Base-by-base conservation (phyloP, 1,139 yeast genomes). In the Pichia terricola region DNA sequence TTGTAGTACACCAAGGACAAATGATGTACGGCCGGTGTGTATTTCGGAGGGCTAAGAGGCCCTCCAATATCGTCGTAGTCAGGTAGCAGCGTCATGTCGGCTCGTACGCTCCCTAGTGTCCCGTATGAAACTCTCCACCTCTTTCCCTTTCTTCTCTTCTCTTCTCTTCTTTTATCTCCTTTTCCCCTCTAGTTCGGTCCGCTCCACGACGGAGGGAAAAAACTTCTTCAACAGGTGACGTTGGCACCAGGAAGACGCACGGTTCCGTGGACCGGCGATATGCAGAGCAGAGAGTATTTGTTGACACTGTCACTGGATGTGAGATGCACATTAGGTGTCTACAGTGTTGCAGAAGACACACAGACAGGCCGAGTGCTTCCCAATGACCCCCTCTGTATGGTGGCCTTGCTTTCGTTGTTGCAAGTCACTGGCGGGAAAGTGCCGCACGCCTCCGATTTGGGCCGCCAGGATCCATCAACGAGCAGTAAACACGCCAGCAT, bases 341-440 rank as follows among this genome's bases (percentile, higher is more conserved):
- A 68, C 53, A 69, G 67, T 50, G 57, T 69, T 3, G 44, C 54
- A 8, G 10, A 30, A 30, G 32, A 30, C 32, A 16, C 57, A 16
- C 64, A 16, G 22, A 9, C 53, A 49, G 8, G 34, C 26, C 32
- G 8, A 9, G 32, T 58, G 11, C 48, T 69, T 0, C 75, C 78
- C 4, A 60, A 68, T 0, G 79, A 73, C 48, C 78, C 78, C 1
- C 54, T 69, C 1, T 69, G 75, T 16, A 53, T 70, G 7, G 16
- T 37, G 7, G 39, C 50, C 5, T 31, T 44, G 3, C 5, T 47
- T 11, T 38, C 47, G 5, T 34, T 34, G 35, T 30, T 30, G 32
- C 7, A 30, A 30, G 32, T 10, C 32, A 30, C 32, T 10, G 10
- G 10, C 9, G 32, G 32, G 25, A 37, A 37, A 28, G 9, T 26